These are phyloP conservation scores for Rostrohypoxylon terebratum DNA, from an alignment of 495 filamentous ascomycete genomes.

Conservation along the genomic window DNA sequence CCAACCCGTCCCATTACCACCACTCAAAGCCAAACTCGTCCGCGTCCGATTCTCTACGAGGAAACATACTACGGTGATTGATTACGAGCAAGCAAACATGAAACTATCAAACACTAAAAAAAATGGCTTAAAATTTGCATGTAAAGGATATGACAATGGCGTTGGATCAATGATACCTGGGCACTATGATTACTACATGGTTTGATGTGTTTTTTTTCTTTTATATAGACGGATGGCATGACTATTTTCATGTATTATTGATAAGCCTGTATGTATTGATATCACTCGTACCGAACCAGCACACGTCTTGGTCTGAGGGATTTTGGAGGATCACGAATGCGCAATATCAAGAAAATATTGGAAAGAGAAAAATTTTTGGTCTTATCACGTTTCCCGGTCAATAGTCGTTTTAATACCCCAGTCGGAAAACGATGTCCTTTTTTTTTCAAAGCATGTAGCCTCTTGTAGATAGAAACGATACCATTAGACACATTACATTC, in stretches of 20 bases:
- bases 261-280: slow-evolving; percentile 41
- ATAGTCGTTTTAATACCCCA: slow-evolving; percentile 18
- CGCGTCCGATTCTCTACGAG: slow-evolving; percentile 22
- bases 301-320: slow-evolving; percentile 25
- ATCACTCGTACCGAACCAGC: slow-evolving; percentile 24
- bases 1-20: slow-evolving; percentile 20
- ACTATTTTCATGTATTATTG: slow-evolving; percentile 23
- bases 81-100: slow-evolving; percentile 4
- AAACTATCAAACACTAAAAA: slow-evolving; percentile 20
- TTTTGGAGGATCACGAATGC: slow-evolving; percentile 23
- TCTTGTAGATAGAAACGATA: slow-evolving; percentile 17
- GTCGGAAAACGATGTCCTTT: background rate
- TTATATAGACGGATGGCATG: slow-evolving; percentile 28
- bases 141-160: slow-evolving; percentile 33
- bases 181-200: slow-evolving; percentile 24
- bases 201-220: slow-evolving; percentile 23
- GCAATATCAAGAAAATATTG: slow-evolving; percentile 10
- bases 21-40: slow-evolving; percentile 14
- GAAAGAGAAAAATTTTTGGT: slow-evolving; percentile 13
- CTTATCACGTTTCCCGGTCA: slow-evolving; percentile 13
- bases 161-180: slow-evolving; percentile 35
- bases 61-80: slow-evolving; percentile 30
- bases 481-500: slow-evolving; percentile 6
- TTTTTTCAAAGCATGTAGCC: slow-evolving; percentile 3
- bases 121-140: slow-evolving; percentile 22